Base-by-base conservation (phyloP, 768 basidiomycete genomes). In the Mycena venus region DNA sequence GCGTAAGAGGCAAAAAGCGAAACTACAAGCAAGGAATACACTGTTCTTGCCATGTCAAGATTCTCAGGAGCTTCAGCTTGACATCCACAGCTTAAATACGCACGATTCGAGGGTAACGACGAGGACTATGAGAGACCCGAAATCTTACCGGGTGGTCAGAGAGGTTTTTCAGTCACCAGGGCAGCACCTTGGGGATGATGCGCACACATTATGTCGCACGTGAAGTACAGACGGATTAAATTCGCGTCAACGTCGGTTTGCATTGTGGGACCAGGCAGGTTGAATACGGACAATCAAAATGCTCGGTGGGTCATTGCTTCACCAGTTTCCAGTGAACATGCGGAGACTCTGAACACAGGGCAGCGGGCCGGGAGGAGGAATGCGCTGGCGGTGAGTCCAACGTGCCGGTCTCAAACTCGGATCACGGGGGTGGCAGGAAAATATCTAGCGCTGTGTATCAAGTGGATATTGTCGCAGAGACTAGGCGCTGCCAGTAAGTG, bases 161-260 rank as follows among this genome's bases (percentile, higher is more conserved):
- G 36, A 60, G 61, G 53, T 61, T 65, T n/a, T 10, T 42, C 67
- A 40, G 73, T 70, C 53, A 75, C 68, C 47, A 71, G 59, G 44
- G 47, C 65, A 17, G 62, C n/a, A 61, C 49, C 49, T 56, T 31
- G 55, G 31, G 55, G 38, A 64, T 25, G 32, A 55, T 49, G 14
- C 23, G 19, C 40, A 31, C 38, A 63, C 34, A 40, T 72, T 8
- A 15, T 21, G 31, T 12, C 40, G 63, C 72, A 69, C 55, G 69
- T 67, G 60, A 47, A 73, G 61, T 23, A 36, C 47, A 59, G 21
- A 67, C 79, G 82, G 82, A n/a, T 73, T 70, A 79, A 82, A 77
- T 80, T 83, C 82, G 82, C 82, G 73, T 70, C 80, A 82, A 79
- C 77, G 67, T 83, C 82, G 82, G 82, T 44, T 58, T 14, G 23